Conservation (phyloP, 2,329 filamentous ascomycete genomes). For the Clarireedia sp. region DNA sequence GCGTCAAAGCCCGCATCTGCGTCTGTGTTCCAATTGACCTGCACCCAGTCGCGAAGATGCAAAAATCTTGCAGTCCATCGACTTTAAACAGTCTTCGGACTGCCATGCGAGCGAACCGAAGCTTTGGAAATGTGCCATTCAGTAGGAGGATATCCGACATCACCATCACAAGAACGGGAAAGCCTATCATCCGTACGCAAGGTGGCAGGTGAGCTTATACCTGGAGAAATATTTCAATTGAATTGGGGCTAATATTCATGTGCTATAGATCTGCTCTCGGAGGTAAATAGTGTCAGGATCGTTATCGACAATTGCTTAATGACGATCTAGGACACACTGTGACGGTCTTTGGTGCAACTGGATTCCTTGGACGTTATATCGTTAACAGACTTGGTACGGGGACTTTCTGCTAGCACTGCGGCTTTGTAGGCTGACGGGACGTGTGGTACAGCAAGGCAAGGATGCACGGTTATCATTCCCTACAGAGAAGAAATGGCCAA, state of each 20-base stretch:
- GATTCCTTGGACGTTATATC: constrained; percentile 92
- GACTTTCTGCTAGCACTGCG: not conserved
- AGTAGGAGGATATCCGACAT: constrained; percentile 66
- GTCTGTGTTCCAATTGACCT: constrained; percentile 17
- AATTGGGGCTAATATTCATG: constrained; percentile 22
- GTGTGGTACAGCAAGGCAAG: constrained; percentile 62
- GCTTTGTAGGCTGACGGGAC: constrained; percentile 16
- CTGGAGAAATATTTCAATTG: not conserved
- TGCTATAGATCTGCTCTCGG: constrained; percentile 66
- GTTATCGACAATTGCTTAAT: constrained; percentile 16
- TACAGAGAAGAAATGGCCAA: constrained; percentile 98
- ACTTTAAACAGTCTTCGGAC: constrained; percentile 50
- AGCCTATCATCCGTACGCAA: constrained; percentile 81
- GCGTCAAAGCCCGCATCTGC: constrained; percentile 2
- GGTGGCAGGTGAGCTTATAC: constrained; percentile 68
- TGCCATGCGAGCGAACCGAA: constrained; percentile 43
- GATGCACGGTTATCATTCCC: constrained; percentile 88
- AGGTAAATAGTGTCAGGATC: constrained; percentile 47
- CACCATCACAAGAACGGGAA: constrained; percentile 88
- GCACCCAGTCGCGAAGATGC: constrained; percentile 28
- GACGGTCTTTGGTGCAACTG: constrained; percentile 96
- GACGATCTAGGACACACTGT: constrained; percentile 69
- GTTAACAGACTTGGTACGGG: constrained; percentile 79
- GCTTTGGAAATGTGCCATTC: constrained; percentile 35
- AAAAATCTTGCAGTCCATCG: constrained; percentile 32